Percentiles rank a stretch among this genome's conserved stretches.
phyloP scores from a whole-genome alignment of 2,329 filamentous ascomycete species.

The Cercospora berteroae region DNA sequence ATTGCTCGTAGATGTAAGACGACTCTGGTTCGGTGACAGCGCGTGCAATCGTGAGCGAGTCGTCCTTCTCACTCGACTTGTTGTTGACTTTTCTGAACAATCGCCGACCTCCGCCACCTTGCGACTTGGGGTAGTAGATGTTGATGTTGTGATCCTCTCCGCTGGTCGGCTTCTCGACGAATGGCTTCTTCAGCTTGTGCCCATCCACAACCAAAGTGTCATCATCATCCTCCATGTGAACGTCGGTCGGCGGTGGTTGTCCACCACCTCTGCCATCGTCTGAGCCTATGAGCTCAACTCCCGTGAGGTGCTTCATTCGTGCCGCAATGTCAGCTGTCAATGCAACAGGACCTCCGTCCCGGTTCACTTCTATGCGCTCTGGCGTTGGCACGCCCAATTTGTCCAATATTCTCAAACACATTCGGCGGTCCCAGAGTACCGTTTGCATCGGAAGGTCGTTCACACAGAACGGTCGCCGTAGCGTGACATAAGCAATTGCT shows the following conservation, averaged over 20 bases:
- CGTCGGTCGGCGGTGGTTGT: slow-evolving; percentile 58
- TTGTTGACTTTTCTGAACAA: slow-evolving; percentile 97
- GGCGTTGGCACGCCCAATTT: slow-evolving; percentile 87
- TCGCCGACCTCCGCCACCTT: slow-evolving; percentile 84
- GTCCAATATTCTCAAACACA: slow-evolving; percentile 85
- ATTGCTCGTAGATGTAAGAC: slow-evolving; percentile 96
- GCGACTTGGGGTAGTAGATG: slow-evolving; percentile 88
- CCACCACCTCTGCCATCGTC: slow-evolving; percentile 65
- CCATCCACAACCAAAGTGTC: slow-evolving; percentile 89
- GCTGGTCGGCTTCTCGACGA: slow-evolving; percentile 97
- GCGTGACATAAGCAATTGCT: slow-evolving; percentile 89
- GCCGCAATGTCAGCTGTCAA: slow-evolving; percentile 76
- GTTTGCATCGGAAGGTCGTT: slow-evolving; percentile 98
- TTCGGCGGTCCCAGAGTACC: slow-evolving; percentile 88
- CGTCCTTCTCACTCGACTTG: slow-evolving; percentile 94
- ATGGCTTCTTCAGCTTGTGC: slow-evolving; percentile 77
- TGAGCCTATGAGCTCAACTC: slow-evolving; percentile 69
- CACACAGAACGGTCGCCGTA: slow-evolving; percentile 93
- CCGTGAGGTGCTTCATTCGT: slow-evolving; percentile 76
- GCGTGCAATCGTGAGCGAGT: slow-evolving; percentile 70
- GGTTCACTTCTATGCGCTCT: slow-evolving; percentile 81
- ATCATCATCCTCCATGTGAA: slow-evolving; percentile 85
- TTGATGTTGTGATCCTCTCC: slow-evolving; percentile 98
- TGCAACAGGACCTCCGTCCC: slow-evolving; percentile 82
- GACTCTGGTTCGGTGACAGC: slow-evolving; percentile 75